A percentile compares a stretch with the other conserved stretches of the same genome.
Conservation (phyloP, 2,329 filamentous ascomycete genomes). For the Claviceps africana region DNA sequence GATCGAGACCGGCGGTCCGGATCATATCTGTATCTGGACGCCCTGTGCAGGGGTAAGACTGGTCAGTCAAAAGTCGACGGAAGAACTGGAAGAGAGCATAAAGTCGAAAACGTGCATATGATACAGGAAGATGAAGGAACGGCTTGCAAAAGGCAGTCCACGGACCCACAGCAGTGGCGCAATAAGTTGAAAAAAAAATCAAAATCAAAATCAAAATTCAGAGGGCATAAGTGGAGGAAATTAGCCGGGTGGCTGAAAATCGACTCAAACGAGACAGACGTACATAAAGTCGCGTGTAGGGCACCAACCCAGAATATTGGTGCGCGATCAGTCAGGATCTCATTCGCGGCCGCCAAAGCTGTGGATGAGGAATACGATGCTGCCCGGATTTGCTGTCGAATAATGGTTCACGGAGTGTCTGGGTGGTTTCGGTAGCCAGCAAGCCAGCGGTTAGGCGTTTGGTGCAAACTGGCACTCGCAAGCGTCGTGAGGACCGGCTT, state of each 20-base stretch:
- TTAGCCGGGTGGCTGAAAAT: not conserved
- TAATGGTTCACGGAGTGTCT: not conserved
- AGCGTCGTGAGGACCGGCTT: not conserved
- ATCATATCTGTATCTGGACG: conserved; percentile 48
- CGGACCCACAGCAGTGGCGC: not conserved
- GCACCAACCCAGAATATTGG: conserved; percentile 3
- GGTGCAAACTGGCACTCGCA: not conserved
- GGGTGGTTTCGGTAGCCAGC: not conserved
- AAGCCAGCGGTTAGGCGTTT: not conserved
- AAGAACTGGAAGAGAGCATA: not conserved
- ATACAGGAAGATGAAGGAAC: not conserved
- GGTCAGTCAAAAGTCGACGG: not conserved
- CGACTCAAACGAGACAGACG: not conserved
- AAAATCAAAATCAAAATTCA: not conserved
- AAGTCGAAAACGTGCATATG: not conserved
- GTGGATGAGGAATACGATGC: not conserved
- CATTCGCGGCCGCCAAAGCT: conserved; percentile 1
- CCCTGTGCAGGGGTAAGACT: conserved; percentile 21
- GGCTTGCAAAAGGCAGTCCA: not conserved
- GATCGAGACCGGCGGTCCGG: conserved; percentile 50
- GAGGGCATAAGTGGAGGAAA: not conserved
- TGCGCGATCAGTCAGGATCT: not conserved
- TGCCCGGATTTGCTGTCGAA: not conserved
- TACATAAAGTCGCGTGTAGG: conserved; percentile 3
- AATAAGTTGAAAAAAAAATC: too few species aligned